These are phyloP conservation scores for Cyberlindnera petersonii DNA, from an alignment of 805 yeast species.

Conservation along the genomic window DNA sequence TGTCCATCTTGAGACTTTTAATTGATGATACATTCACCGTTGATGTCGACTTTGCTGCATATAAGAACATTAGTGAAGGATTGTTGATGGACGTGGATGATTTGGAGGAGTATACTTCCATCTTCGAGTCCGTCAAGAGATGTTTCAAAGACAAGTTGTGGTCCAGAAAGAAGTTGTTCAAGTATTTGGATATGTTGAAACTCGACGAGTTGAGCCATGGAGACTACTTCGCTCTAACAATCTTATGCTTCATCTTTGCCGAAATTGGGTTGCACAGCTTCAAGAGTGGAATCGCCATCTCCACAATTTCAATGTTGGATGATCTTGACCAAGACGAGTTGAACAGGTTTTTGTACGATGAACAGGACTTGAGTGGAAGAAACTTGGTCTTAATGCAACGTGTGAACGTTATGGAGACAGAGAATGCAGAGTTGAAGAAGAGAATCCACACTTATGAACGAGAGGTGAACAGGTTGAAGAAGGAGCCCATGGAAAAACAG, in stretches of 20 bases:
- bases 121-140: slow-evolving; percentile 5
- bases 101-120: slow-evolving; percentile 3
- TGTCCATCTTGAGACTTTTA: slow-evolving; percentile 8
- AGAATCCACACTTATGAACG: not conserved
- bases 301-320: slow-evolving; percentile 11
- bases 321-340: slow-evolving; percentile 16
- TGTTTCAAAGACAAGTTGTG: slow-evolving; percentile 7
- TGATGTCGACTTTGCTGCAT: slow-evolving; percentile 1
- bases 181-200: slow-evolving; percentile 11
- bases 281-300: slow-evolving; percentile 13
- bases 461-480: not conserved
- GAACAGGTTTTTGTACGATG: slow-evolving; percentile 21
- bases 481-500: slow-evolving; percentile 1
- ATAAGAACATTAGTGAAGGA: not conserved
- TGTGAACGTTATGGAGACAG: slow-evolving; percentile 15
- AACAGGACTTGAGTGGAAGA: slow-evolving; percentile 19
- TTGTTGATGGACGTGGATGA: not conserved
- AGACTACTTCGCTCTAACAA: slow-evolving; percentile 11
- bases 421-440: slow-evolving; percentile 14
- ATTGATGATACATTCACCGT: slow-evolving; percentile 7
- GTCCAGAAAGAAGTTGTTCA: slow-evolving; percentile 9
- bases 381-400: slow-evolving; percentile 18
- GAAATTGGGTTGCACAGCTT: slow-evolving; percentile 21
- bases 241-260: slow-evolving; percentile 17
- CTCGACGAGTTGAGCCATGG: slow-evolving; percentile 7